Conservation (phyloP, 441 rosid genomes). For the Croton laevigatus region DNA sequence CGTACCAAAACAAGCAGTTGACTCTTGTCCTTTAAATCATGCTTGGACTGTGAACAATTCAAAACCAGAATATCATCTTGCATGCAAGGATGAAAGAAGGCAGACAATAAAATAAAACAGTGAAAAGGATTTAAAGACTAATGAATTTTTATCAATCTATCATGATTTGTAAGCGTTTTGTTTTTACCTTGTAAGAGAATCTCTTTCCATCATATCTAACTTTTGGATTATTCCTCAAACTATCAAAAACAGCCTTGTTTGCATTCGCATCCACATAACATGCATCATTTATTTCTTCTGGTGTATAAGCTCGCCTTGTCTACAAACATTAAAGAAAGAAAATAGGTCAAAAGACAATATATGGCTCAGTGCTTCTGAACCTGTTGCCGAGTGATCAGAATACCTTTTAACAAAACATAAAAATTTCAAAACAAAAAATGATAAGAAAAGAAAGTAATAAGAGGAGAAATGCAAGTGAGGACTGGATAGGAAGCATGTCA, state of each 20-base stretch:
- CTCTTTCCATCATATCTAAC: conserved; percentile 70
- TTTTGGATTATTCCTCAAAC: conserved; percentile 75
- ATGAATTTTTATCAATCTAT: conserved; percentile 13
- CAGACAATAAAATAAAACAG: neutral
- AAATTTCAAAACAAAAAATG: neutral
- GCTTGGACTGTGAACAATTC: conserved; percentile 51
- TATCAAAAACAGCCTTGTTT: conserved; percentile 85
- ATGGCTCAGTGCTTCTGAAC: neutral
- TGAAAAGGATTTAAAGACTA: conserved; percentile 2
- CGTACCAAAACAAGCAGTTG: conserved; percentile 59
- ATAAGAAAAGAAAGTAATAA: neutral
- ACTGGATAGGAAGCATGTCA: no score
- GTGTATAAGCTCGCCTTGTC: conserved; percentile 66
- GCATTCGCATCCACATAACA: conserved; percentile 64
- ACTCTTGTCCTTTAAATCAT: conserved; percentile 63
- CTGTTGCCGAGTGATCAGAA: neutral
- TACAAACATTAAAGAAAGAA: conserved; percentile 30
- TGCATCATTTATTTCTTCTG: conserved; percentile 77
- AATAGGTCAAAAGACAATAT: neutral
- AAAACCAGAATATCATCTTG: conserved; percentile 24
- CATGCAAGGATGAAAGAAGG: neutral
- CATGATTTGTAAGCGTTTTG: neutral
- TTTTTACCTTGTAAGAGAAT: conserved; percentile 79
- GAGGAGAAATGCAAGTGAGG: no score
- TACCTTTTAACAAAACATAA: neutral